Base-by-base conservation (phyloP, 495 filamentous ascomycete species). In the Penicillium canescens region DNA sequence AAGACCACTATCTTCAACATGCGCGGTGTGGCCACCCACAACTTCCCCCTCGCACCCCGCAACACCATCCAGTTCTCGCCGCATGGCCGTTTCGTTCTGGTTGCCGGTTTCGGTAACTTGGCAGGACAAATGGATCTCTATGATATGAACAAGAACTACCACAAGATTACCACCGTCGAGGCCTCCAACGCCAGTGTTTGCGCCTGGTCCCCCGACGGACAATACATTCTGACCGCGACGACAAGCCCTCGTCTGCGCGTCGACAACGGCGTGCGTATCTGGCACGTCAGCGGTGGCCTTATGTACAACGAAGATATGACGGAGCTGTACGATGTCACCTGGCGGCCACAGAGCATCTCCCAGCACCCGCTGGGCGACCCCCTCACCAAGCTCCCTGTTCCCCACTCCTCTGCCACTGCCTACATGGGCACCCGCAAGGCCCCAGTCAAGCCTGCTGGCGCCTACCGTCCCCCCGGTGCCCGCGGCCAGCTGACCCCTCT, bases 101-200 rank as follows among this genome's bases (percentile, higher is more conserved):
- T 98, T 50, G 94, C 94, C 53, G 94, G 94, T 26, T 98, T 98
- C 73, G 94, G 94, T 57, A 98, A 98, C 73, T 75, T 98, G 71
- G 91, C 92, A 39, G 94, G 94, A 35, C 92, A 96, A 72, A 96
- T 97, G 82, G 94, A 98, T 57, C 86, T 98, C 42, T 98, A 97
- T 67, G 93, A 98, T 66, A 80, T 96, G 55, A 88, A 95, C 60
- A 93, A 91, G 70, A 86, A 96, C 68, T 92, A 90, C 74, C 75
- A 76, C 59, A 97, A 97, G 77, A 81, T 98, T 48, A 85, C 85
- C 71, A 97, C 94, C 18, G 92, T 98, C 49, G 91, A 97, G 77
- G 93, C 92, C 28, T 90, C 91, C 60, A 98, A 97, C 66, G 85
- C 95, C 26, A 96, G 90, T 61, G 85, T 96, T 46, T 98, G 94